Conservation (phyloP, 805 yeast species). For the Torulaspora delbrueckii region DNA sequence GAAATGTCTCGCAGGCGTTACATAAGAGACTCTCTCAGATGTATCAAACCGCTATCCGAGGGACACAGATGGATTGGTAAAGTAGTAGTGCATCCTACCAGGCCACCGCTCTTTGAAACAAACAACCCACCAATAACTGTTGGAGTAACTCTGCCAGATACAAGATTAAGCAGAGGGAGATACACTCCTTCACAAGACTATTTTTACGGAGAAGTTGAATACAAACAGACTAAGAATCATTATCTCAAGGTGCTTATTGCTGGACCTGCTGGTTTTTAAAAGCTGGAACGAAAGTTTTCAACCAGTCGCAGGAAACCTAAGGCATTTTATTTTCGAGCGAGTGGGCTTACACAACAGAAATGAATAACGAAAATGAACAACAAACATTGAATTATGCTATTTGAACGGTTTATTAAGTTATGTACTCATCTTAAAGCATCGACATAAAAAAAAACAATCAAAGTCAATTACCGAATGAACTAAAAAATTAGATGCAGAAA, state of each 20-base stretch:
- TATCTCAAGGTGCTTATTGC: conserved; percentile 26
- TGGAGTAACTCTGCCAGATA: conserved; percentile 13
- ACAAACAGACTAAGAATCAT: conserved; percentile 25
- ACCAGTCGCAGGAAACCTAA: not conserved
- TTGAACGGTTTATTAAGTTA: not conserved
- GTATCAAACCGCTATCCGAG: conserved; percentile 49
- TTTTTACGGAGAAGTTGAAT: conserved; percentile 9
- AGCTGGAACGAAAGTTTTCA: conserved; percentile 13
- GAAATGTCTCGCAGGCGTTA: conserved; percentile 38
- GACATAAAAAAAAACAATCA: not conserved
- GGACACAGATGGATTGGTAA: conserved; percentile 54
- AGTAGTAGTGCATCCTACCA: conserved; percentile 35
- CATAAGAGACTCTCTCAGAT: conserved; percentile 50
- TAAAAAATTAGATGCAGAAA: not conserved
- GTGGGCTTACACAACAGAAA: not conserved
- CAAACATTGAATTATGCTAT: not conserved
- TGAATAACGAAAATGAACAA: not conserved
- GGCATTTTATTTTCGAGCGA: not conserved
- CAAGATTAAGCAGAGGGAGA: conserved; percentile 3
- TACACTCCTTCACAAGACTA: not conserved
- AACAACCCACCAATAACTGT: conserved; percentile 25
- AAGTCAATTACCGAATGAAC: not conserved
- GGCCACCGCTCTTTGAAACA: conserved; percentile 23
- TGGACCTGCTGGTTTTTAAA: conserved; percentile 32
- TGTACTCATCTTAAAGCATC: not conserved